These are phyloP conservation scores for Pleurotus eryngii DNA, from an alignment of 768 basidiomycete species.

Conservation along the genomic window DNA sequence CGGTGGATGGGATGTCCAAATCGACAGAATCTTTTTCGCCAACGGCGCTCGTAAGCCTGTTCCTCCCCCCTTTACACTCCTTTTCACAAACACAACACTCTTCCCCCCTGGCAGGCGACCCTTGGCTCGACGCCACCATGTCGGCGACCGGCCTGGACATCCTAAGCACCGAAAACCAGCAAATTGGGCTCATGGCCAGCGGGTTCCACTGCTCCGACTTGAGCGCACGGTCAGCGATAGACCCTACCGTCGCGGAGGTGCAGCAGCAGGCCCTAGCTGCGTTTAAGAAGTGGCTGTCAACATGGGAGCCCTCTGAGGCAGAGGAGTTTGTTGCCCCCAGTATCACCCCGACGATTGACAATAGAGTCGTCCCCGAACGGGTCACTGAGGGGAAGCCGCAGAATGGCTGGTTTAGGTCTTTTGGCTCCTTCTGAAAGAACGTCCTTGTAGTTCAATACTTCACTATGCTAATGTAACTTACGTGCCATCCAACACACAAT, in stretches of 20 bases:
- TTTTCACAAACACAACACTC: background rate
- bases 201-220: conserved; percentile 73
- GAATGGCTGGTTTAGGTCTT: conserved; percentile 30
- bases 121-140: conserved; percentile 70
- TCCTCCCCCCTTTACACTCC: background rate
- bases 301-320: conserved; percentile 19
- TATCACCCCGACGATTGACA: conserved; percentile 13
- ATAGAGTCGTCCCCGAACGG: conserved; percentile 3
- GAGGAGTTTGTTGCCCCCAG: conserved; percentile 5
- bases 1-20: conserved; percentile 57
- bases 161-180: conserved; percentile 47
- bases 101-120: conserved; percentile 54
- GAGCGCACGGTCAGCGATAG: conserved; percentile 30
- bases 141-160: conserved; percentile 51
- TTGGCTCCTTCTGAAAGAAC: conserved; percentile 11
- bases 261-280: conserved; percentile 48
- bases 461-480: too few relatives aligned
- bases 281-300: conserved; percentile 52
- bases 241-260: conserved; percentile 49
- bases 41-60: conserved; percentile 57
- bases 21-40: conserved; percentile 62
- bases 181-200: conserved; percentile 47
- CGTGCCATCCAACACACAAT: too few relatives aligned
- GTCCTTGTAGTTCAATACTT: too few relatives aligned
- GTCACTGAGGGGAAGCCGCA: conserved; percentile 23